Conservation (phyloP, 2,329 filamentous ascomycete genomes). For the Eutypella sp. region DNA sequence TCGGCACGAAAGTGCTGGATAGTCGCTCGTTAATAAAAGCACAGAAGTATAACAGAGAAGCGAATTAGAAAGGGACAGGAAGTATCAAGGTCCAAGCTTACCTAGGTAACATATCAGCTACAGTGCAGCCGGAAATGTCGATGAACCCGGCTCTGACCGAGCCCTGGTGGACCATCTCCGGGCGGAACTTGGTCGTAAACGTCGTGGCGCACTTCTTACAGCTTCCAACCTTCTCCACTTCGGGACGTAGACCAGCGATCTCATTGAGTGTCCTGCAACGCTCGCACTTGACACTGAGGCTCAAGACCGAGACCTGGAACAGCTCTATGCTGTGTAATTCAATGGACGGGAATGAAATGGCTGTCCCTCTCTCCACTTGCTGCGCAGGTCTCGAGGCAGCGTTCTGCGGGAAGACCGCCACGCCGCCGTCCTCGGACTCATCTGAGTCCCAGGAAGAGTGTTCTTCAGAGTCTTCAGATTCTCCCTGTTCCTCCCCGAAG, state of each 20-base stretch:
- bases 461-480: conserved; percentile 34
- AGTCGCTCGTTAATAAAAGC: not conserved
- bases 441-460: conserved; percentile 42
- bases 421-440: conserved; percentile 43
- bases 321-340: conserved; percentile 75
- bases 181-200: conserved; percentile 53
- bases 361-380: conserved; percentile 61
- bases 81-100: conserved; percentile 24
- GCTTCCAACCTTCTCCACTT: conserved; percentile 42
- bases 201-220: conserved; percentile 56
- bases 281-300: conserved; percentile 70
- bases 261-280: conserved; percentile 73
- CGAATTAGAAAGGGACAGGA: not conserved
- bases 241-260: conserved; percentile 59
- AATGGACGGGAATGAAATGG: conserved; percentile 71
- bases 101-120: conserved; percentile 71
- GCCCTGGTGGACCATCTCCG: conserved; percentile 67
- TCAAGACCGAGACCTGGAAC: conserved; percentile 62
- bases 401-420: conserved; percentile 22
- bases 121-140: conserved; percentile 68
- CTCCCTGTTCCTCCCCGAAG: conserved; percentile 39
- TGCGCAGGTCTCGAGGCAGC: conserved; percentile 27
- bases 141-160: conserved; percentile 74
- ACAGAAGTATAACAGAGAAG: not conserved
- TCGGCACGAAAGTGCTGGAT: conserved; percentile 68